phyloP scores from a whole-genome alignment of 2,329 filamentous ascomycete genomes.

The Arthrobotrys musiformis region DNA sequence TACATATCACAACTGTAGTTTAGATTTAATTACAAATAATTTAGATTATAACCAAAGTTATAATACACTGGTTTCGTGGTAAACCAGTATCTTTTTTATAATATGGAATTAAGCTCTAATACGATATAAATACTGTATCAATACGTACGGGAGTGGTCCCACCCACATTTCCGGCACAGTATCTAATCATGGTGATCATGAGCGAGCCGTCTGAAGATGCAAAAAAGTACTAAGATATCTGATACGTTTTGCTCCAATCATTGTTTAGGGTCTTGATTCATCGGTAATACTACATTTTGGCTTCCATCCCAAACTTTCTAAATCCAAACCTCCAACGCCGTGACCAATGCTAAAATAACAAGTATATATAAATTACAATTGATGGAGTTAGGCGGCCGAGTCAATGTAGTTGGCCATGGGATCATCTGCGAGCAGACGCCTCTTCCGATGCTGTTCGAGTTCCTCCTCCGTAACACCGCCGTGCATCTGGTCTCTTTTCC shows the following conservation, averaged over 20 bases:
- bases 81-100: too few species aligned
- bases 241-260: background rate
- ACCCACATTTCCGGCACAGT: too few species aligned
- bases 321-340: slow-evolving; percentile 21
- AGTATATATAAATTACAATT: slow-evolving; percentile 21
- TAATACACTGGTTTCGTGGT: too few species aligned
- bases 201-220: slow-evolving; percentile 23
- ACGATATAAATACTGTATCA: too few species aligned
- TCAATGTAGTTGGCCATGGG: slow-evolving; percentile 84
- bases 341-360: slow-evolving; percentile 22
- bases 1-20: too few species aligned
- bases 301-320: background rate
- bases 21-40: too few species aligned
- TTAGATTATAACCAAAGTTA: too few species aligned
- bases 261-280: background rate
- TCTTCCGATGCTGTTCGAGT: slow-evolving; percentile 84
- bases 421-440: slow-evolving; percentile 78
- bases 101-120: too few species aligned
- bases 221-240: slow-evolving; percentile 14
- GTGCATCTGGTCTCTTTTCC: slow-evolving; percentile 81
- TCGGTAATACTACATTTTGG: slow-evolving; percentile 7
- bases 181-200: background rate
- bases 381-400: slow-evolving; percentile 26
- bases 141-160: too few species aligned
- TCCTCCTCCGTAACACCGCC: slow-evolving; percentile 82